Evolutionary conservation across 129 eudicot species (phyloP).

Genomic region (Arctium lappa): DNA sequence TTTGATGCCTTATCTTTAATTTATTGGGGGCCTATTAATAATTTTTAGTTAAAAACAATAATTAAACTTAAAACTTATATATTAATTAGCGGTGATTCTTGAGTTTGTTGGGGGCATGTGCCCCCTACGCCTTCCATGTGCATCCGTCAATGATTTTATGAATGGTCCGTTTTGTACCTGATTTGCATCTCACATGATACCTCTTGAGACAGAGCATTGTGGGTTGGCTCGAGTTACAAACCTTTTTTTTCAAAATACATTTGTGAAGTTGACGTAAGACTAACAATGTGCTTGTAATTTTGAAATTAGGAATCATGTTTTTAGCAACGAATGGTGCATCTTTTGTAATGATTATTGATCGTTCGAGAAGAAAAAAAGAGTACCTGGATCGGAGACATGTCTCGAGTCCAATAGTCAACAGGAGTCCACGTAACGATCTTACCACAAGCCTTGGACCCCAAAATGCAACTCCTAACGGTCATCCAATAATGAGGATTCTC

Average conservation of each 20-base stretch:
- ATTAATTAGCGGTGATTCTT: no score
- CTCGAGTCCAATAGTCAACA: slow-evolving; percentile 51
- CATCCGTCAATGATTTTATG: no score
- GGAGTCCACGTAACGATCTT: slow-evolving; percentile 77
- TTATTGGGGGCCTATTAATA: no score
- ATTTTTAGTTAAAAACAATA: no score
- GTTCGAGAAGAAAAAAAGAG: neutral
- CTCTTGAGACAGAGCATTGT: neutral
- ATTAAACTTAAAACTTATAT: no score
- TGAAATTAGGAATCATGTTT: no score
- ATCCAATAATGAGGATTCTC: slow-evolving; percentile 54
- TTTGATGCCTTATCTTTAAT: no score
- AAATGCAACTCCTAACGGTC: slow-evolving; percentile 62
- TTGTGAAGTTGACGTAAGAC: neutral
- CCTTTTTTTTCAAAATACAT: no score
- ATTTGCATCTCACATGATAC: neutral
- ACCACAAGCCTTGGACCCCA: slow-evolving; percentile 79
- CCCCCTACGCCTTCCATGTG: no score
- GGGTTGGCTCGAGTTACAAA: neutral
- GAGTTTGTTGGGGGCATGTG: no score
- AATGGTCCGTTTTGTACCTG: neutral
- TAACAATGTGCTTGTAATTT: neutral
- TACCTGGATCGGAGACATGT: slow-evolving; percentile 93
- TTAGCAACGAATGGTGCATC: no score
- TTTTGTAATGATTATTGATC: neutral